Conservation (phyloP, 306 rosid genomes). For the Dryas drummondii region DNA sequence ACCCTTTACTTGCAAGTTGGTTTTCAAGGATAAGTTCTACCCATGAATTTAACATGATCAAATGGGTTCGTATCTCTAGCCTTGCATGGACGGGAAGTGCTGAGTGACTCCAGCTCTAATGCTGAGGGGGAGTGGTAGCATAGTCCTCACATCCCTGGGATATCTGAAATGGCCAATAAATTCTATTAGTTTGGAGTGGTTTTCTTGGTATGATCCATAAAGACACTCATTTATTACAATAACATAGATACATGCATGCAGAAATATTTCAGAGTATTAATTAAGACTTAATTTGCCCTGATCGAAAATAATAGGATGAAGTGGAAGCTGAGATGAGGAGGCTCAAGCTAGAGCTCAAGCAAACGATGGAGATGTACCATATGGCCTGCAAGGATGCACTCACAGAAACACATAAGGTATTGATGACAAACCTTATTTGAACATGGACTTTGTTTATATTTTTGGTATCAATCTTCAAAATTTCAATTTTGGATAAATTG, state of each 20-base stretch:
- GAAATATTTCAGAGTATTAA: neutral
- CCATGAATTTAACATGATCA: no score
- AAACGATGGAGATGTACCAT: conserved; percentile 86
- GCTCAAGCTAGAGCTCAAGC: conserved; percentile 77
- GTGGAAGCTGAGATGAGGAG: conserved; percentile 85
- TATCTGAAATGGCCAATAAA: no score
- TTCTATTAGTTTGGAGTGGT: neutral
- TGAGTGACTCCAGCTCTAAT: no score
- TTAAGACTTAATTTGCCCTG: neutral
- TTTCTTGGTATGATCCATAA: neutral
- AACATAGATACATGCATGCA: neutral
- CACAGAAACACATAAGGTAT: conserved; percentile 67
- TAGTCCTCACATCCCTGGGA: no score
- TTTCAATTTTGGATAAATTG: no score
- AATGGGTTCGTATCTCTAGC: no score
- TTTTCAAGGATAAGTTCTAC: no score
- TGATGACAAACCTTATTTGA: neutral
- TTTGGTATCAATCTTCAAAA: neutral
- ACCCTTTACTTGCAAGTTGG: no score
- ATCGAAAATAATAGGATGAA: conserved; percentile 49
- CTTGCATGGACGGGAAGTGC: no score
- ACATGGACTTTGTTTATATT: neutral
- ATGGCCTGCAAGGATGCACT: conserved; percentile 85
- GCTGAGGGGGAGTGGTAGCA: no score
- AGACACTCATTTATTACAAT: neutral